phyloP scores from a whole-genome alignment of 495 filamentous ascomycete species.

The Diplogelasinospora grovesii region DNA sequence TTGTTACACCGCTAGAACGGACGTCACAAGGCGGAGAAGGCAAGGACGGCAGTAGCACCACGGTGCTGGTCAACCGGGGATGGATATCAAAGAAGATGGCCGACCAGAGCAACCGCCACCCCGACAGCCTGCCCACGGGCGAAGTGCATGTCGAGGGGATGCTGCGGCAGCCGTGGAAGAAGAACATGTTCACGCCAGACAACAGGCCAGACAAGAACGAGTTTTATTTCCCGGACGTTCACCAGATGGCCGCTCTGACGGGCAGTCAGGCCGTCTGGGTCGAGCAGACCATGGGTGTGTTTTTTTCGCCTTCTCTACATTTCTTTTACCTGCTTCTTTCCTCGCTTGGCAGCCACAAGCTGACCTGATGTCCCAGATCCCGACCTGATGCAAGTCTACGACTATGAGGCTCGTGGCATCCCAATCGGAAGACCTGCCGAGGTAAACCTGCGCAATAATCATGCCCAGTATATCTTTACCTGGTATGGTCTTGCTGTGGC shows the following conservation, averaged over 20 bases:
- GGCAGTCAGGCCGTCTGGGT: slow-evolving; percentile 89
- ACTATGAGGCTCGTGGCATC: slow-evolving; percentile 70
- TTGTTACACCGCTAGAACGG: slow-evolving; percentile 84
- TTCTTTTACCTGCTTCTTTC: slow-evolving; percentile 2
- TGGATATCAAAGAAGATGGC: slow-evolving; percentile 75
- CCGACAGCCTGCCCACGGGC: slow-evolving; percentile 53
- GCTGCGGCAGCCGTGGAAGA: slow-evolving; percentile 84
- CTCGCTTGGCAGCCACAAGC: too few species aligned
- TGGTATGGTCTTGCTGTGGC: slow-evolving; percentile 85
- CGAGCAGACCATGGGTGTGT: slow-evolving; percentile 87
- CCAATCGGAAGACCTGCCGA: slow-evolving; percentile 87
- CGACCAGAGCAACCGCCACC: slow-evolving; percentile 52
- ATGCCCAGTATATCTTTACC: slow-evolving; percentile 96
- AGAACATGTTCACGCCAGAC: slow-evolving; percentile 93
- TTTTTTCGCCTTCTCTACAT: slow-evolving; percentile 4
- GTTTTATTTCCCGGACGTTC: slow-evolving; percentile 93
- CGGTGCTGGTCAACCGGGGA: slow-evolving; percentile 76
- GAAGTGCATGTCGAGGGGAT: slow-evolving; percentile 76
- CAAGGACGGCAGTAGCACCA: slow-evolving; percentile 32
- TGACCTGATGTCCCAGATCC: slow-evolving; percentile 62
- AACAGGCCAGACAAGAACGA: slow-evolving; percentile 75
- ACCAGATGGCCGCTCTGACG: slow-evolving; percentile 81
- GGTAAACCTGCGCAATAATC: slow-evolving; percentile 92
- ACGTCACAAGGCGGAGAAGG: too few species aligned
- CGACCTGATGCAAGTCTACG: slow-evolving; percentile 64